Evolutionary conservation across 2,329 filamentous ascomycete genomes (phyloP).

Genomic region (Exutisphaerella laricina): DNA sequence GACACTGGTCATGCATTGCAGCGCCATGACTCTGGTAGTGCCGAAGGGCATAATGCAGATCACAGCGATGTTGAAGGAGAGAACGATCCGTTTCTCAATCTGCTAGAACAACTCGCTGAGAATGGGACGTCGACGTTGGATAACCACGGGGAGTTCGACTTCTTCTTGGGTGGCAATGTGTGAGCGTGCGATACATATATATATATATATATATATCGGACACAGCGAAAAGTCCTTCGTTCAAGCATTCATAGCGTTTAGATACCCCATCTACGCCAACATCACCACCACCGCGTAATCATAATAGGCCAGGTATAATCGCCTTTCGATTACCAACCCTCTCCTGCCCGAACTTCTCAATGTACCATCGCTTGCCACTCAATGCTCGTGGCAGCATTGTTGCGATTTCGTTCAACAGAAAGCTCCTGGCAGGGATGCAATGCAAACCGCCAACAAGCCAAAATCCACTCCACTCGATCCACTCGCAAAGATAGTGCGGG

Average conservation of each 20-base stretch:
- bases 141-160: conserved; percentile 69
- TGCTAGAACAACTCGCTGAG: conserved; percentile 76
- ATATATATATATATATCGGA: background rate
- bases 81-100: conserved; percentile 73
- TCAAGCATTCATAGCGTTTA: conserved; percentile 7
- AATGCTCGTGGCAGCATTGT: conserved; percentile 86
- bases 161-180: conserved; percentile 52
- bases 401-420: conserved; percentile 79
- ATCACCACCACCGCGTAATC: conserved; percentile 9
- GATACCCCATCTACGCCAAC: conserved; percentile 7
- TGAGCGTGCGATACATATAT: background rate
- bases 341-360: conserved; percentile 78
- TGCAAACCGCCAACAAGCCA: conserved; percentile 64
- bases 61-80: conserved; percentile 39
- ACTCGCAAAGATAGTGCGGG: conserved; percentile 94
- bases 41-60: conserved; percentile 37
- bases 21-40: conserved; percentile 22
- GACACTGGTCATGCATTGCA: conserved; percentile 36
- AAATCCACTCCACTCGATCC: conserved; percentile 92
- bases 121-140: conserved; percentile 63
- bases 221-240: background rate
- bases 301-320: conserved; percentile 58
- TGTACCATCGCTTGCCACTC: conserved; percentile 78
- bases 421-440: conserved; percentile 70
- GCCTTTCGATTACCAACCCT: conserved; percentile 70